These are phyloP conservation scores for Geotrichum citri-aurantii DNA, from an alignment of 1,139 yeast species.

Conservation along the genomic window DNA sequence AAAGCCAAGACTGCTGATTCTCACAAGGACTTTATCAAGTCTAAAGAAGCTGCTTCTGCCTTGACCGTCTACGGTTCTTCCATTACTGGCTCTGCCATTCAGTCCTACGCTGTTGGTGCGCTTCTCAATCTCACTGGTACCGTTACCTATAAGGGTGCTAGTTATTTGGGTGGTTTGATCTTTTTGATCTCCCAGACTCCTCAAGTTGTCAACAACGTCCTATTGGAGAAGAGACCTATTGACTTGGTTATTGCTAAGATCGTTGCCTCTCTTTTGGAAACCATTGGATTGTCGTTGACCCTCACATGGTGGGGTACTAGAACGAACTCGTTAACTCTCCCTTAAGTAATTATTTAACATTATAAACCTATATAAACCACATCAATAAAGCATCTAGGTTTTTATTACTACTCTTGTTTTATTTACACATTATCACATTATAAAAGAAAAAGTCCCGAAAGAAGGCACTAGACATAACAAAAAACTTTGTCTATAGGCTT, in stretches of 20 bases:
- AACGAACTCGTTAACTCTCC: slow-evolving; percentile 14
- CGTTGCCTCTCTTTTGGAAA: slow-evolving; percentile 37
- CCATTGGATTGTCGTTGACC: slow-evolving; percentile 39
- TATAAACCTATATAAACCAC: not conserved
- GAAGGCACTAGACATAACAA: not conserved
- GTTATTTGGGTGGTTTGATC: slow-evolving; percentile 38
- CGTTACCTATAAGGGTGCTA: slow-evolving; percentile 38
- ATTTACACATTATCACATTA: not conserved
- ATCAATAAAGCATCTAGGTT: not conserved
- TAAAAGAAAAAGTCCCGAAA: not conserved
- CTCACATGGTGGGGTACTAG: slow-evolving; percentile 37
- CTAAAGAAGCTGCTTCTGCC: slow-evolving; percentile 37
- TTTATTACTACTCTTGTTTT: not conserved
- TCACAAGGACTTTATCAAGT: slow-evolving; percentile 36
- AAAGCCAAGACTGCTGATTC: slow-evolving; percentile 35
- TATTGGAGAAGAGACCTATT: slow-evolving; percentile 36
- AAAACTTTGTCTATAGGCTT: not conserved
- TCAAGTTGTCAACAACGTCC: slow-evolving; percentile 32
- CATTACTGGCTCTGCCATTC: slow-evolving; percentile 34
- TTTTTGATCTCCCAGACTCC: slow-evolving; percentile 39
- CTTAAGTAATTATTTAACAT: slow-evolving; percentile 1
- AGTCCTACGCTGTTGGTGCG: slow-evolving; percentile 41
- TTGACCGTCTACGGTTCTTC: slow-evolving; percentile 36
- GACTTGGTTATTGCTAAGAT: slow-evolving; percentile 36
- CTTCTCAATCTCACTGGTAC: slow-evolving; percentile 39